Evolutionary conservation across 106 monocot genomes (phyloP).

Genomic region (Dendrobium nobile): DNA sequence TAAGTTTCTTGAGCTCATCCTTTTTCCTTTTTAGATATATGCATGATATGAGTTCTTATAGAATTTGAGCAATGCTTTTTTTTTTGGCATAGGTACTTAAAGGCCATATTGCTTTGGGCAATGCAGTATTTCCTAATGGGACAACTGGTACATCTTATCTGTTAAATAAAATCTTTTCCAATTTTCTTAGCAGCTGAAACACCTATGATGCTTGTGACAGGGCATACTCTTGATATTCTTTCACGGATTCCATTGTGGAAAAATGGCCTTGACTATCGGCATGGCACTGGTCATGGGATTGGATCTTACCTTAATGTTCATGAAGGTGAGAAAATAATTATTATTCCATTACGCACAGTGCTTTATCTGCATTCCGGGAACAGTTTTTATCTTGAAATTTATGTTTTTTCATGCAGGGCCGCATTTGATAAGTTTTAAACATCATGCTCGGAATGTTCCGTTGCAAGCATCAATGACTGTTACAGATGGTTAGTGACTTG

Average conservation of each 20-base stretch:
- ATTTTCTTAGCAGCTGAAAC: not conserved
- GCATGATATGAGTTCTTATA: not conserved
- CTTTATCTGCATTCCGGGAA: not conserved
- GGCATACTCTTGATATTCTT: constrained; percentile 87
- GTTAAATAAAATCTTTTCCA: not conserved
- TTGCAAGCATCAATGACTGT: constrained; percentile 91
- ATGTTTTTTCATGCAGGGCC: constrained; percentile 54
- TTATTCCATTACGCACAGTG: not conserved
- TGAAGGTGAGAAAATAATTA: constrained; percentile 53
- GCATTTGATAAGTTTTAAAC: constrained; percentile 90
- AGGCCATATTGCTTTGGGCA: constrained; percentile 94
- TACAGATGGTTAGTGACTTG: constrained; percentile 68
- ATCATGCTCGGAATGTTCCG: constrained; percentile 81
- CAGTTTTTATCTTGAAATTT: not conserved
- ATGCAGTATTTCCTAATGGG: constrained; percentile 84
- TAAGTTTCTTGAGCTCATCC: not conserved
- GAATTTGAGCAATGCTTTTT: not conserved
- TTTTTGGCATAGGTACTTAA: constrained; percentile 63
- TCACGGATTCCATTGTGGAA: constrained; percentile 90
- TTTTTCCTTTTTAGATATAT: not conserved
- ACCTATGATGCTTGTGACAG: constrained; percentile 26
- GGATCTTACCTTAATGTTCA: constrained; percentile 95
- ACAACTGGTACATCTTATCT: constrained; percentile 60
- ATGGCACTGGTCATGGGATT: constrained; percentile 97
- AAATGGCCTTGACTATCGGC: constrained; percentile 89